phyloP scores from a whole-genome alignment of 1,139 yeast genomes.

The Taiozyma sp. region DNA sequence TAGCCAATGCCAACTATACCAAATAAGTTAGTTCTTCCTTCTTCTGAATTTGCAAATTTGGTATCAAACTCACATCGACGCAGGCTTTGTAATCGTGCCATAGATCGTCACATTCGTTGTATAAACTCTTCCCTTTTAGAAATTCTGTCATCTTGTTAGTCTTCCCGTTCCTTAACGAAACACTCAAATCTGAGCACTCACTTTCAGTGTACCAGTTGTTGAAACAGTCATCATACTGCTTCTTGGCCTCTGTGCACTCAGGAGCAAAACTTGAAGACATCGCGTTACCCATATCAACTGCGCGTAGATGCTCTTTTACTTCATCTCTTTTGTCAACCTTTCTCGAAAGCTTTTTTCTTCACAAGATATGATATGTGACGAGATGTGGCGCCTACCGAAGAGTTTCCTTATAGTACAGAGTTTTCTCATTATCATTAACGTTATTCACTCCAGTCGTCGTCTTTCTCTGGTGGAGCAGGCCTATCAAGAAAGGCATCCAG shows the following conservation, averaged over 20 bases:
- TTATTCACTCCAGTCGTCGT: slow-evolving; percentile 18
- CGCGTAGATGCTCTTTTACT: neutral
- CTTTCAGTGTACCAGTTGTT: slow-evolving; percentile 94
- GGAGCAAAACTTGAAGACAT: slow-evolving; percentile 97
- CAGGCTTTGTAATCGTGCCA: slow-evolving; percentile 89
- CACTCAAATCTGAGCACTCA: slow-evolving; percentile 22
- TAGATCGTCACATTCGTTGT: slow-evolving; percentile 86
- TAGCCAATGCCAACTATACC: slow-evolving; percentile 51
- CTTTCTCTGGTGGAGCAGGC: slow-evolving; percentile 4
- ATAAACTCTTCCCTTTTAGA: slow-evolving; percentile 42
- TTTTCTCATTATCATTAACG: neutral
- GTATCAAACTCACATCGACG: slow-evolving; percentile 45
- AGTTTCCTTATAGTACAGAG: neutral
- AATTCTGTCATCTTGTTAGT: slow-evolving; percentile 23
- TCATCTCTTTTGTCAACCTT: neutral
- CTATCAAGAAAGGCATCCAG: slow-evolving; percentile 20
- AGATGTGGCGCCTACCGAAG: neutral
- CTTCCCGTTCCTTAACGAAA: neutral
- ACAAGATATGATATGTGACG: neutral
- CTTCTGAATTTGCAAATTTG: neutral
- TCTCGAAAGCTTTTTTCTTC: neutral
- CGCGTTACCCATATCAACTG: slow-evolving; percentile 56
- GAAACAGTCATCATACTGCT: slow-evolving; percentile 87
- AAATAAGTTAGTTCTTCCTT: slow-evolving; percentile 5
- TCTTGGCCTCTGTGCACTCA: slow-evolving; percentile 86